These are phyloP conservation scores for Alopecurus myosuroides DNA, from an alignment of 176 grass and related monocot species.

Conservation along the genomic window DNA sequence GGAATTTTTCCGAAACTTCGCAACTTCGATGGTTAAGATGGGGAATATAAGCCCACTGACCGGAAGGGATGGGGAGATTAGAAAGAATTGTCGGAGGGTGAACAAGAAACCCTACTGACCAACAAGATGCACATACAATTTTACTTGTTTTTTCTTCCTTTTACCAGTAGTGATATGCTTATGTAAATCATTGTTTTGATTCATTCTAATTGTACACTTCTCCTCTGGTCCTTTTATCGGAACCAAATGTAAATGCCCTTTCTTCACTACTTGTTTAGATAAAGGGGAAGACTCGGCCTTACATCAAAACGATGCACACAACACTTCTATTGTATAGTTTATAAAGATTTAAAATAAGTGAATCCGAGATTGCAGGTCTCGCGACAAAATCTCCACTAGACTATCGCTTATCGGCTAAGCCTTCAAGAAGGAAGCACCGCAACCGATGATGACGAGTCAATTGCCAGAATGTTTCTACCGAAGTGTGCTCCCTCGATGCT, in stretches of 20 bases:
- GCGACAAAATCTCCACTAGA: too few species aligned
- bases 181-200: not conserved
- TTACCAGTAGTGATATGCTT: not conserved
- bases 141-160: not conserved
- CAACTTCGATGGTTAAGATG: slow-evolving; percentile 49
- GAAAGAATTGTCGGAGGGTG: slow-evolving; percentile 34
- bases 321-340: too few species aligned
- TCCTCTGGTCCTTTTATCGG: not conserved
- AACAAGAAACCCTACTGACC: slow-evolving; percentile 15
- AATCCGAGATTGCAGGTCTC: too few species aligned
- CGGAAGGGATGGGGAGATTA: slow-evolving; percentile 40
- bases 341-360: too few species aligned
- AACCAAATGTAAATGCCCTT: not conserved
- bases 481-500: too few species aligned
- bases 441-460: too few species aligned
- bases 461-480: too few species aligned
- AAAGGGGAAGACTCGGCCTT: too few species aligned
- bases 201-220: not conserved
- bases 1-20: slow-evolving; percentile 43
- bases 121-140: not conserved
- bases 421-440: too few species aligned
- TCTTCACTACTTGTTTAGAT: too few species aligned
- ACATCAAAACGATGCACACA: too few species aligned
- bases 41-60: slow-evolving; percentile 46
- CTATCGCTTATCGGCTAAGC: too few species aligned